Base-by-base conservation (phyloP, 805 yeast species). In the Candida alai region DNA sequence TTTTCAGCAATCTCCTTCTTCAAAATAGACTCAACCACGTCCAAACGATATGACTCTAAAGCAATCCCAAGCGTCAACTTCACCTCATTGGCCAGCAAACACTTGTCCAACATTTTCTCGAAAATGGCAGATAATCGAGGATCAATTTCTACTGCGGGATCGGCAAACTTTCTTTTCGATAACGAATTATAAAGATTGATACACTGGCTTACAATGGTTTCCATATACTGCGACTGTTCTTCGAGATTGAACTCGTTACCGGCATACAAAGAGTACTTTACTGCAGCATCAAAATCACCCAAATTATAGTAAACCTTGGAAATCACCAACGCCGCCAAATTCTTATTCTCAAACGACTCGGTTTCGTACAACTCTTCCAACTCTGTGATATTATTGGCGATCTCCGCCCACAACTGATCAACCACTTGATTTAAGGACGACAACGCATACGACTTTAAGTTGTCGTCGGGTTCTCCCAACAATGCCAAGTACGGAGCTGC, bases 381-480 rank as follows among this genome's bases (percentile, higher is more conserved):
- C 36, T 84, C 88, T 19, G 85, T 69, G 41, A 93, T 76, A 52
- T 75, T 80, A 62, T 93, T 93, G 38, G 98, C 95, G 38, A 93
- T 84, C 66, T 93, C 97, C 3, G 98, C 87, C 98, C 98, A 93
- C 39, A 87, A 72, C 59, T 86, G 89, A 63, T 88, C 95, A 33
- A 87, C 96, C 32, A 84, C 74, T 18, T 66, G 73, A 55, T 88
- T 84, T 45, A 93, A 75, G 13, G 95, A 80, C 37, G 80, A 68
- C 52, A 93, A 73, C 13, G 97, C 98, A 55, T 86, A 85, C 22
- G 81, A 70, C 58, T 87, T 89, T 46, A 93, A 75, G 34, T 73
- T 61, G 32, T 74, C 63, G 56, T 93, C 97, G 6, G 78, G 70
- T 64, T 93, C 99, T 42, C 78, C 78, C 54, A 93, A 71, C 43